Conservation (phyloP, 352 stramenopile genomes). For the Phytophthora megakarya region DNA sequence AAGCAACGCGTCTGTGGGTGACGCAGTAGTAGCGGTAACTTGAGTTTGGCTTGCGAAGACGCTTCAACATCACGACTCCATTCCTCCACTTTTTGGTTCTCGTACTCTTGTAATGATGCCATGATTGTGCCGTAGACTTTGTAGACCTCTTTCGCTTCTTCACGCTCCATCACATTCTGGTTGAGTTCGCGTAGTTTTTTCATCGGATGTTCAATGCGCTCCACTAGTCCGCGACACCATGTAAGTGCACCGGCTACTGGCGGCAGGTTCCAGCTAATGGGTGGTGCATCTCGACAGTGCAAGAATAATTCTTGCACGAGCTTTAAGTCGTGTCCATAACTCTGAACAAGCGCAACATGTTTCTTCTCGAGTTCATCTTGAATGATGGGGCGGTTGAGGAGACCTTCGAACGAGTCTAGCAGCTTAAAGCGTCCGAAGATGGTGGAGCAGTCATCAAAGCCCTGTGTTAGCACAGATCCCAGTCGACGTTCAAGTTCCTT, state of each 20-base stretch:
- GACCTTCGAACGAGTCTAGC: slow-evolving; percentile 96
- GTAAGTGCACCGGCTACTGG: slow-evolving; percentile 95
- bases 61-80: slow-evolving; percentile 96
- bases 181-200: slow-evolving; percentile 96
- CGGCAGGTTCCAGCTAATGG: slow-evolving; percentile 95
- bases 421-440: slow-evolving; percentile 98
- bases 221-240: slow-evolving; percentile 96
- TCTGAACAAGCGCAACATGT: slow-evolving; percentile 96
- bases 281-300: slow-evolving; percentile 91
- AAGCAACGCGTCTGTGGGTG: slow-evolving; percentile 91
- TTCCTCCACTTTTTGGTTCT: slow-evolving; percentile 96
- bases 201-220: slow-evolving; percentile 97
- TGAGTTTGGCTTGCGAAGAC: slow-evolving; percentile 95
- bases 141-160: slow-evolving; percentile 98
- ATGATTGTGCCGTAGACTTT: slow-evolving; percentile 97
- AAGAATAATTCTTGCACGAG: slow-evolving; percentile 97
- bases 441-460: slow-evolving; percentile 97
- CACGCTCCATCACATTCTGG: slow-evolving; percentile 96
- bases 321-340: slow-evolving; percentile 96
- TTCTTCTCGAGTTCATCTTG: slow-evolving; percentile 98
- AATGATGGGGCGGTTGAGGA: slow-evolving; percentile 96
- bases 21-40: slow-evolving; percentile 93
- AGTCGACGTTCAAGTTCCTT: slow-evolving; percentile 98
- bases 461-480: slow-evolving; percentile 95
- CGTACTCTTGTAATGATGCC: slow-evolving; percentile 96